Evolutionary conservation across 2,329 filamentous ascomycete species (phyloP), one percentile per base, ranked within the genome.

Genomic region (Pestalotiopsis sp.): DNA sequence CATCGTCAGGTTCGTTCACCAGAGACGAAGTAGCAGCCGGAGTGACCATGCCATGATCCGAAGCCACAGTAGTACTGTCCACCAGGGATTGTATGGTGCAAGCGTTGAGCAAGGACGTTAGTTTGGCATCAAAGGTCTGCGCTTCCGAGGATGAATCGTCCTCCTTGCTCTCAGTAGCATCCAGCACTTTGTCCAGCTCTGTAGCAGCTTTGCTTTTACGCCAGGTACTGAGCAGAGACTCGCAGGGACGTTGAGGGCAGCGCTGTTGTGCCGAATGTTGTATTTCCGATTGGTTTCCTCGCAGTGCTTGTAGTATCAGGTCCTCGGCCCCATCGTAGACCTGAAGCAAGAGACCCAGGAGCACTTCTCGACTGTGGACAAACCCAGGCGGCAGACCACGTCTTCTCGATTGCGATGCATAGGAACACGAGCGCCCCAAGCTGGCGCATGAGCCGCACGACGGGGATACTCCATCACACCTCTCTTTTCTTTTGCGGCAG

Each of bases 311-410:
- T 24, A 64, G 39, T 22, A 52, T n/a, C 6, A 39, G 20, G 6
- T 24, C 22, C n/a, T 64, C 38, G 10, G 38, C 40, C 13, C 61
- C 61, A 24, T 52, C 22, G n/a, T 22, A 20, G 22, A 22, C 17
- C n/a, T 64, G 61, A 7, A 64, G 40, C n/a, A 64, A 5, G n/a
- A 64, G 40, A 7, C 61, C 61, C 7, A 64, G 22, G 11, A 64
- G 61, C 14, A 64, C 40, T 52, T 64, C 61, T 13, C 38, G 61
- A 17, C 30, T 20, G 22, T 39, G 61, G 6, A 64, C 38, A 24
- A 40, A 64, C 1, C 61, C 61, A 11, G 61, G 20, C 11, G 61
- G 61, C 11, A 64, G 39, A 52, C 61, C 61, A n/a, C 61, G 61
- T 52, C 40, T 64, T 13, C 26, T 44, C 11, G 30, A 22, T 24